phyloP scores from a whole-genome alignment of 1,139 yeast genomes.

The Candida freyschussii region DNA sequence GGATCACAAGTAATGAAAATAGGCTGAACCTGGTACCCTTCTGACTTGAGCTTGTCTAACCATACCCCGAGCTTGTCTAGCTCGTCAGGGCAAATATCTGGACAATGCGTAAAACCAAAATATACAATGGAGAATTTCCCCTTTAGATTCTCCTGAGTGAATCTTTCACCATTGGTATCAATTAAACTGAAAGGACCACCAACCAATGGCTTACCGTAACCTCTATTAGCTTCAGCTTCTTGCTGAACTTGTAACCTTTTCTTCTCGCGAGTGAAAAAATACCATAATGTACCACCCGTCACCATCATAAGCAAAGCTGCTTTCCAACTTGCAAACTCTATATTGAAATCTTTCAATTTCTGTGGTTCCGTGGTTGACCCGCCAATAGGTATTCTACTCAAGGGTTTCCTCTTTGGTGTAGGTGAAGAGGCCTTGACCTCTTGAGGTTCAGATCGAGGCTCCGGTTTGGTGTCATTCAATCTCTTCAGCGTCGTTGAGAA shows the following conservation, averaged over 20 bases:
- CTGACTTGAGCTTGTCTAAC: constrained; percentile 55
- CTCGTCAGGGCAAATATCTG: constrained; percentile 98
- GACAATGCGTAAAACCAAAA: constrained; percentile 96
- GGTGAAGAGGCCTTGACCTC: constrained; percentile 7
- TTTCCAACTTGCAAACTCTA: constrained; percentile 86
- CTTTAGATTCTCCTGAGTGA: constrained; percentile 70
- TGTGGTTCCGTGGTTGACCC: constrained; percentile 39
- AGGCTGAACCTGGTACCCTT: constrained; percentile 67
- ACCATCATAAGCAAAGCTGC: constrained; percentile 62
- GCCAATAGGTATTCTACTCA: constrained; percentile 53
- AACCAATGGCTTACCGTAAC: constrained; percentile 85
- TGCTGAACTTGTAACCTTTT: constrained; percentile 66
- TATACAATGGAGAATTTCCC: constrained; percentile 79
- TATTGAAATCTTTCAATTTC: constrained; percentile 29
- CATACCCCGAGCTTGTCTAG: constrained; percentile 84
- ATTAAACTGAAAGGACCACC: constrained; percentile 82
- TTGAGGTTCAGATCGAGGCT: too few species aligned
- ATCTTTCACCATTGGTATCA: constrained; percentile 65
- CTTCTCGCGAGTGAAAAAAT: constrained; percentile 67
- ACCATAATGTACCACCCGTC: constrained; percentile 68
- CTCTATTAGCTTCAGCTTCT: constrained; percentile 79
- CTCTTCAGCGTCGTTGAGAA: constrained; percentile 17
- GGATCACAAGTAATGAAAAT: constrained; percentile 96
- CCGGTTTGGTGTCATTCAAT: constrained; percentile 14
- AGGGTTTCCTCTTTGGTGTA: constrained; percentile 34